A percentile compares a stretch with the other conserved stretches of the same genome.
Evolutionary conservation across 345 rosid species (phyloP).

Genomic region (Brassica juncea): DNA sequence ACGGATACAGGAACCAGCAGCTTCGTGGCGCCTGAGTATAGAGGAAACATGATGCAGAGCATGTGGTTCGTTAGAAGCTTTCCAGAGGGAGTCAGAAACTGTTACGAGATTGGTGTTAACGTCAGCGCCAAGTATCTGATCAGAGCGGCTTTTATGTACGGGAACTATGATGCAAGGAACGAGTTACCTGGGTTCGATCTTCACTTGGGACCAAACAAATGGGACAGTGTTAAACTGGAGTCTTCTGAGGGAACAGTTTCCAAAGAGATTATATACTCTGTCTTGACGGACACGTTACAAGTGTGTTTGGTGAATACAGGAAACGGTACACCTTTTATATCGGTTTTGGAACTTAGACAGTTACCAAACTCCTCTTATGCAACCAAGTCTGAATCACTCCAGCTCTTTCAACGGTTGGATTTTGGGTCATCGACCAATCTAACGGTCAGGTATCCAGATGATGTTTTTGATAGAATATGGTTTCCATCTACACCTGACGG

Average conservation of each 20-base stretch:
- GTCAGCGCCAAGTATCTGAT: conserved; percentile 45
- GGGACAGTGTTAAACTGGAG: conserved; percentile 38
- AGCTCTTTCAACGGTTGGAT: conserved; percentile 38
- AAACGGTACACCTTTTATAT: conserved; percentile 54
- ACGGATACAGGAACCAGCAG: conserved; percentile 35
- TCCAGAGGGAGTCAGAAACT: conserved; percentile 47
- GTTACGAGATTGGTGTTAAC: conserved; percentile 37
- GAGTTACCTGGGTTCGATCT: conserved; percentile 50
- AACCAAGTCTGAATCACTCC: conserved; percentile 32
- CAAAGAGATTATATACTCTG: conserved; percentile 48
- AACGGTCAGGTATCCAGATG: conserved; percentile 52
- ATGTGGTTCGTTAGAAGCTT: conserved; percentile 48
- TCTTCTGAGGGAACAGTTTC: neutral
- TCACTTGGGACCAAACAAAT: conserved; percentile 51
- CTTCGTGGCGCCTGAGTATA: conserved; percentile 33
- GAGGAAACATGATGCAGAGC: conserved; percentile 25
- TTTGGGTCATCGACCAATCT: conserved; percentile 36
- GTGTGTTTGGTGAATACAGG: conserved; percentile 61
- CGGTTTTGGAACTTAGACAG: conserved; percentile 53
- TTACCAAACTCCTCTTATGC: conserved; percentile 22
- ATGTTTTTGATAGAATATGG: conserved; percentile 52
- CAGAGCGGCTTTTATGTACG: conserved; percentile 55
- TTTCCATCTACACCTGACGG: neutral
- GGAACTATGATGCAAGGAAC: conserved; percentile 52
- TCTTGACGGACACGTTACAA: conserved; percentile 36